These are phyloP conservation scores for Grammothele lineata DNA, from an alignment of 768 basidiomycete species.

Conservation along the genomic window DNA sequence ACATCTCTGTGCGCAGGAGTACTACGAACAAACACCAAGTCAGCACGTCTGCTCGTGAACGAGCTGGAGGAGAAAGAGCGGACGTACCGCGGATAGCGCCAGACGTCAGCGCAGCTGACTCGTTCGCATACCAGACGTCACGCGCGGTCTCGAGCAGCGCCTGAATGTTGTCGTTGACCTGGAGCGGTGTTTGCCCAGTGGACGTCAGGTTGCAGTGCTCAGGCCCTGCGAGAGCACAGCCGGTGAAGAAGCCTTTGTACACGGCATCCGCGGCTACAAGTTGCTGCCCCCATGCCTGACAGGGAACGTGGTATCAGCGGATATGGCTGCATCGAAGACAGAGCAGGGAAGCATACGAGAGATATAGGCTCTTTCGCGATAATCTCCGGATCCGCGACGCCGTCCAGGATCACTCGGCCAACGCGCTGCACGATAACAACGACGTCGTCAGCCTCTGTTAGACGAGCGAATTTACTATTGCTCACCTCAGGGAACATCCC, in stretches of 20 bases:
- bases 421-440: neutral
- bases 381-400: neutral
- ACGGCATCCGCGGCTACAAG: slow-evolving; percentile 4
- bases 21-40: neutral
- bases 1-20: too few relatives aligned
- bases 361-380: neutral
- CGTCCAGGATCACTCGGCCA: slow-evolving; percentile 1
- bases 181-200: neutral
- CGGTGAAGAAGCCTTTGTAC: slow-evolving; percentile 5
- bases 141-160: neutral
- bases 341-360: neutral
- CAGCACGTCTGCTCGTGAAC: neutral
- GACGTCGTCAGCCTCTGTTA: too few relatives aligned
- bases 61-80: too few relatives aligned
- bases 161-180: neutral
- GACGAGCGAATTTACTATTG: too few relatives aligned
- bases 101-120: neutral
- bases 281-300: neutral
- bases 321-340: neutral
- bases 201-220: neutral
- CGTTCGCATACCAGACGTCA: neutral
- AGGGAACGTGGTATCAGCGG: neutral
- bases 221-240: slow-evolving; percentile 7
- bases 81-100: neutral
- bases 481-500: slow-evolving; percentile 7